phyloP scores from a whole-genome alignment of 768 basidiomycete genomes.

The Amanita inopinata region DNA sequence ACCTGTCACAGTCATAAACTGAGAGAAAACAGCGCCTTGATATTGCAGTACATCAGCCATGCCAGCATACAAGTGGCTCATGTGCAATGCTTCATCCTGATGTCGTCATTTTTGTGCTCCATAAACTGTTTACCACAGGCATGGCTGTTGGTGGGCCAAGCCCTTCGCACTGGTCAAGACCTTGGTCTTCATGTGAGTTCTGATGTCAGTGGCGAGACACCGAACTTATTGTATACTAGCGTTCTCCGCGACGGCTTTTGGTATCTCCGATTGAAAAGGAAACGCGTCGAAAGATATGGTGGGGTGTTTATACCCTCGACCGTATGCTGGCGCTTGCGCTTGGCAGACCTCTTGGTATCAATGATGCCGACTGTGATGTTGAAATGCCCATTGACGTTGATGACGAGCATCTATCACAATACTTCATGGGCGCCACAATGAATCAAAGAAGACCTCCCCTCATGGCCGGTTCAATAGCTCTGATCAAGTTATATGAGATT shows the following conservation, averaged over 20 bases:
- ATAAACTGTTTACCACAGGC: constrained; percentile 91
- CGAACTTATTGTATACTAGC: constrained; percentile 32
- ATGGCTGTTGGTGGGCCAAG: constrained; percentile 89
- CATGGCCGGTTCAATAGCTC: constrained; percentile 74
- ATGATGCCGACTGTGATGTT: constrained; percentile 86
- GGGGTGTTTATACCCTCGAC: constrained; percentile 85
- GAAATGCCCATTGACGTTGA: constrained; percentile 79
- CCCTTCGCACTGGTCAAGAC: constrained; percentile 83
- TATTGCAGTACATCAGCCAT: constrained; percentile 88
- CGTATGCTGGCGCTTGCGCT: constrained; percentile 88
- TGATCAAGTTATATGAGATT: constrained; percentile 76
- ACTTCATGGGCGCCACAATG: constrained; percentile 56
- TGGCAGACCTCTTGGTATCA: constrained; percentile 80
- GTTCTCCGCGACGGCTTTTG: constrained; percentile 67
- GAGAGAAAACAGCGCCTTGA: constrained; percentile 53
- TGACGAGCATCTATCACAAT: constrained; percentile 66
- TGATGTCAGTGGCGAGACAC: constrained; percentile 10
- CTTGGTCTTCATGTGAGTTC: constrained; percentile 79
- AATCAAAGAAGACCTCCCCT: constrained; percentile 49
- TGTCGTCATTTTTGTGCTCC: constrained; percentile 87
- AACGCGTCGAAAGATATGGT: constrained; percentile 87
- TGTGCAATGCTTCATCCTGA: constrained; percentile 82
- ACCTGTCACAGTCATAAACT: constrained; percentile 12
- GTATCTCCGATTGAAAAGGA: constrained; percentile 77
- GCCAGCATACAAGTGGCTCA: constrained; percentile 77